These are phyloP conservation scores for Chalciporus sp. DNA, from an alignment of 1,284 basidiomycete species.

Conservation along the genomic window DNA sequence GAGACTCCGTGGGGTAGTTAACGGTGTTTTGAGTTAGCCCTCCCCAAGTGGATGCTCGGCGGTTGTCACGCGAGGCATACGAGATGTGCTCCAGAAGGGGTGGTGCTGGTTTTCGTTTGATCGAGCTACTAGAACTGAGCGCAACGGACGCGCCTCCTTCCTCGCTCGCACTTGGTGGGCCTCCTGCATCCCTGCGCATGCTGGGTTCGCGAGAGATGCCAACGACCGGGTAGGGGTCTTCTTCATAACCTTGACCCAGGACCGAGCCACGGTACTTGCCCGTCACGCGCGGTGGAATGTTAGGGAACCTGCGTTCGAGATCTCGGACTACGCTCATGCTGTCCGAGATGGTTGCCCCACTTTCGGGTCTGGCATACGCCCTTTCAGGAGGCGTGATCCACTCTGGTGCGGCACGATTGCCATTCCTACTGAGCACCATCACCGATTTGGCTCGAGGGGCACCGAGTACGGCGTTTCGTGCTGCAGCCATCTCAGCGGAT, in stretches of 20 bases:
- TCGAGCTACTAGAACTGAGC: conserved; percentile 24
- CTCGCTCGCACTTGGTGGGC: conserved; percentile 10
- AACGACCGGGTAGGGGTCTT: conserved; percentile 30
- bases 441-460: conserved; percentile 16
- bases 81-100: conserved; percentile 25
- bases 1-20: background rate
- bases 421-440: background rate
- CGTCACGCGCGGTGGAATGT: conserved; percentile 43
- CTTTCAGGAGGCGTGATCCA: conserved; percentile 18
- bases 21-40: conserved; percentile 18
- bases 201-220: conserved; percentile 33
- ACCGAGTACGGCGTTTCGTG: conserved; percentile 8
- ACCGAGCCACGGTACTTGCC: conserved; percentile 36
- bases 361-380: conserved; percentile 13
- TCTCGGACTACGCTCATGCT: conserved; percentile 47
- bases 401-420: conserved; percentile 3
- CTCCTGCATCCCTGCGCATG: conserved; percentile 6
- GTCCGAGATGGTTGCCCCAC: conserved; percentile 37
- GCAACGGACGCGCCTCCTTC: conserved; percentile 12
- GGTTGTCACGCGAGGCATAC: conserved; percentile 6
- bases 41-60: conserved; percentile 26
- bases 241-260: conserved; percentile 27
- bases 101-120: conserved; percentile 36
- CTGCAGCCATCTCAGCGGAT: conserved; percentile 11
- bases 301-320: conserved; percentile 55